Evolutionary conservation across 345 rosid species (phyloP), one percentile per base, ranked within the genome.

Genomic region (Salix brachista): DNA sequence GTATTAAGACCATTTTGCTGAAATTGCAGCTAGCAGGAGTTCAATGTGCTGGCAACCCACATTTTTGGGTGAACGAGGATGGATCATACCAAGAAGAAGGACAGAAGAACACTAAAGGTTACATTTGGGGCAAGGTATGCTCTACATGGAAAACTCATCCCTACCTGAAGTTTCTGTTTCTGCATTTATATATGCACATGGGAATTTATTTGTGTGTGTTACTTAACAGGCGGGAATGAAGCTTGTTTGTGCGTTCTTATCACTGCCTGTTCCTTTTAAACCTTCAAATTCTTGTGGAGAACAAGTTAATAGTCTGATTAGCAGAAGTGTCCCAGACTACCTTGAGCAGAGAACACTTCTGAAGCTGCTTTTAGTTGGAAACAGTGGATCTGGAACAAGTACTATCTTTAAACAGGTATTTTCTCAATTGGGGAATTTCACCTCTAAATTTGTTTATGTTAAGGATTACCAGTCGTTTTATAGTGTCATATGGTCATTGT

Each of bases 41-140:
- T 85, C 99, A 96, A 13, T 94, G 98, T 85, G 99, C 99, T 19
- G 99, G 99, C 52, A 96, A 96, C 66, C 99, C 99, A 4, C 99
- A 96, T 87, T 96, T 94, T 80, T 96, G 99, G 99, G 98, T 96
- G 74, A 96, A 94, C 39, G 99, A 96, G 70, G 99, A 96, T 80
- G 99, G 99, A 25, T 96, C 99, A 10, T 96, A 96, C 85, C 98
- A 92, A 86, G 99, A 96, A 83, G 99, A 96, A 89, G 99, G 99
- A 58, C 99, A 96, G 78, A 96, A 89, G 87, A 96, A 94, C 78
- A 92, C 97, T 8, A 96, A 87, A 79, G 99, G 99, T 81, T 94
- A 90, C 82, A 94, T 96, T 79, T 96, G 99, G 99, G 98, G 99
- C 76, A 96, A 91, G 92, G 99, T 96, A 88, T 65, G 79, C 48